phyloP scores from a whole-genome alignment of 306 rosid genomes.

The Erythrophleum fordii region DNA sequence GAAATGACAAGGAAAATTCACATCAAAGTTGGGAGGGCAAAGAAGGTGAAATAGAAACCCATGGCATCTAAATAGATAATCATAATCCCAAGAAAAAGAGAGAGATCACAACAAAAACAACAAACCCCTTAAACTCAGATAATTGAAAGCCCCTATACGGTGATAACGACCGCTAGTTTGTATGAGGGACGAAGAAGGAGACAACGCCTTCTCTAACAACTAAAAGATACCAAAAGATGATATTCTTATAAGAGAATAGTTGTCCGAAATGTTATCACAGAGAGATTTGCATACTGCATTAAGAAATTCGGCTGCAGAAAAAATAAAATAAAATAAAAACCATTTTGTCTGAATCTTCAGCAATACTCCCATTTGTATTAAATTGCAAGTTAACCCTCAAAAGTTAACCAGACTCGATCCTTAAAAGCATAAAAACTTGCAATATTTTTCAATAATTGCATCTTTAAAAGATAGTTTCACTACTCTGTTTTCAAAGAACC shows the following conservation, averaged over 20 bases:
- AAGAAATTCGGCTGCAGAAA: slow-evolving; percentile 38
- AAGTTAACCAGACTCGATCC: slow-evolving; percentile 52
- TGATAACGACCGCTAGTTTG: slow-evolving; percentile 22
- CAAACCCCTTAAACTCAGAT: slow-evolving; percentile 31
- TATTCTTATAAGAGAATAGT: slow-evolving; percentile 49
- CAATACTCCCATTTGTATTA: slow-evolving; percentile 46
- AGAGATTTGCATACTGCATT: slow-evolving; percentile 28
- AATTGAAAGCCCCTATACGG: slow-evolving; percentile 43
- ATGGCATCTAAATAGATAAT: neutral
- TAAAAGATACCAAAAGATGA: slow-evolving; percentile 46
- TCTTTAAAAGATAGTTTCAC: neutral
- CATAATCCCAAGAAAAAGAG: slow-evolving; percentile 30
- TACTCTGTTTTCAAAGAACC: neutral
- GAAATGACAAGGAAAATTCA: slow-evolving; percentile 24
- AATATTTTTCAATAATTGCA: slow-evolving; percentile 33
- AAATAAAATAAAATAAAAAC: slow-evolving; percentile 25
- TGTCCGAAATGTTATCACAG: slow-evolving; percentile 31
- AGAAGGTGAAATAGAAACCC: slow-evolving; percentile 32
- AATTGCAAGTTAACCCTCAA: slow-evolving; percentile 46
- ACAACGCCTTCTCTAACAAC: neutral
- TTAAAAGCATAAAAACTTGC: slow-evolving; percentile 56
- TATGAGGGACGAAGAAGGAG: slow-evolving; percentile 23
- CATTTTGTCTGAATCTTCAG: slow-evolving; percentile 65
- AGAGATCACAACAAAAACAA: slow-evolving; percentile 38
- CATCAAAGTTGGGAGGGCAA: slow-evolving; percentile 27